These are phyloP conservation scores for Canariomyces notabilis DNA, from an alignment of 2,329 filamentous ascomycete genomes.

Conservation along the genomic window DNA sequence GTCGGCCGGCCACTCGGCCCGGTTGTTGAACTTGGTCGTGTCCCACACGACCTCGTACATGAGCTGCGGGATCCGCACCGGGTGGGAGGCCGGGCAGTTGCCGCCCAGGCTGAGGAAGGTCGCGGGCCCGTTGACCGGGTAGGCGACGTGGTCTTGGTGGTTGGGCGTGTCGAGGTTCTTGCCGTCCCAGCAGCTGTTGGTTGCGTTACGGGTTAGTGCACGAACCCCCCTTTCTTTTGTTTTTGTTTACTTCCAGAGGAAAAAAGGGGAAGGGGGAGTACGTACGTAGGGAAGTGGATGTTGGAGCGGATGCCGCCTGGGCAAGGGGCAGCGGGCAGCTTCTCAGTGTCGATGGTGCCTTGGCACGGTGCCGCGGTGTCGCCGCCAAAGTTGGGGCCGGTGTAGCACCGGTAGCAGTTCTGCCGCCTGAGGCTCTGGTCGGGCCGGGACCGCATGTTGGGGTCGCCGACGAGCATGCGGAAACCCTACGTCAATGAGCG, in stretches of 20 bases:
- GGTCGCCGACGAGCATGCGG: conserved; percentile 44
- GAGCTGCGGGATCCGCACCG: conserved; percentile 41
- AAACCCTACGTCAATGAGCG: conserved; percentile 36
- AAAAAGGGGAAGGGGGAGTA: conserved; percentile 44
- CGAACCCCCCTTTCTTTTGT: conserved; percentile 34
- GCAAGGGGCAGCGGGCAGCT: conserved; percentile 36
- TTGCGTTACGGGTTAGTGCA: conserved; percentile 45
- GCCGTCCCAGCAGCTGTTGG: conserved; percentile 45
- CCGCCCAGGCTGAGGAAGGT: conserved; percentile 34
- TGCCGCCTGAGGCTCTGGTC: conserved; percentile 31
- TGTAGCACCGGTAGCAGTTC: conserved; percentile 43
- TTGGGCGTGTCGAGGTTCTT: conserved; percentile 44
- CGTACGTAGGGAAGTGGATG: conserved; percentile 48
- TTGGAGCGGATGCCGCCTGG: conserved; percentile 42
- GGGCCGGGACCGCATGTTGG: conserved; percentile 31
- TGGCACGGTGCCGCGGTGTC: conserved; percentile 31
- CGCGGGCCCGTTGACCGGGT: conserved; percentile 37
- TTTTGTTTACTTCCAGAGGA: conserved; percentile 37
- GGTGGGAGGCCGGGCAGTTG: conserved; percentile 35
- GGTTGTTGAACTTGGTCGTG: conserved; percentile 36
- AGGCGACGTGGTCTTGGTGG: conserved; percentile 41
- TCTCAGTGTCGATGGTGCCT: conserved; percentile 39
- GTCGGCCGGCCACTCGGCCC: conserved; percentile 34
- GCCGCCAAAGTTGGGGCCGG: conserved; percentile 41
- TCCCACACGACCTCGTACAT: conserved; percentile 47